Evolutionary conservation across 257 asterid species (phyloP), one percentile per base, ranked within the genome.

Genomic region (Fraxinus excelsior): DNA sequence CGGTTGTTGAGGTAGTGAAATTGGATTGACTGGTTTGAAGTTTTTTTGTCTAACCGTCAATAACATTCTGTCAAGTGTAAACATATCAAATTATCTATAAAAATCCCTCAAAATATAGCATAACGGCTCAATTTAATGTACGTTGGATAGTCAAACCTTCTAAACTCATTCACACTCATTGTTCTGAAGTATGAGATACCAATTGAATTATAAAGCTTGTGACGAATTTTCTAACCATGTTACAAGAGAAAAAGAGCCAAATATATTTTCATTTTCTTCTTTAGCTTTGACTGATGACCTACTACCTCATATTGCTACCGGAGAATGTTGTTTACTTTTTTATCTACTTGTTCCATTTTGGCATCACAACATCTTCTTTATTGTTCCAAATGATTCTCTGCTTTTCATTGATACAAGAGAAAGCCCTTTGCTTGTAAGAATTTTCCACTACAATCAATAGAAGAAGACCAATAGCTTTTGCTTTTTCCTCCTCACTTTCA

Each of bases 351-450:
- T 56, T 56, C 19, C 34, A 23, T 62, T 62, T 62, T 62, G 68
- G 19, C 68, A 25, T 9, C 68, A 62, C 32, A 25, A 23, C 18
- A 60, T 60, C 67, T 58, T 58, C 67, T 62, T 62, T 62, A 62
- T 62, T 26, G 60, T 4, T 62, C 65, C 42, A 46, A 69, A 13
- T 35, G 62, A 67, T 70, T 76, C 35, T 70, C 37, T 16, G 49
- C 70, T 70, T 77, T 80, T 78, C 26, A 74, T 80, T 80, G 84
- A 71, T 80, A 56, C 67, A 73, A 80, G 87, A 83, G 78, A 83
- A 80, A 83, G 87, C 69, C 78, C 66, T 75, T 35, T 71, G 37
- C 74, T 70, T 58, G 26, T 70, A 77, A 53, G 40, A 62, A 64
- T 76, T 42, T 40, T 68, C 79, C 79, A 79, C 78, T 62, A 77